phyloP scores from a whole-genome alignment of 2,329 filamentous ascomycete species.

The Calonectria naviculata region DNA sequence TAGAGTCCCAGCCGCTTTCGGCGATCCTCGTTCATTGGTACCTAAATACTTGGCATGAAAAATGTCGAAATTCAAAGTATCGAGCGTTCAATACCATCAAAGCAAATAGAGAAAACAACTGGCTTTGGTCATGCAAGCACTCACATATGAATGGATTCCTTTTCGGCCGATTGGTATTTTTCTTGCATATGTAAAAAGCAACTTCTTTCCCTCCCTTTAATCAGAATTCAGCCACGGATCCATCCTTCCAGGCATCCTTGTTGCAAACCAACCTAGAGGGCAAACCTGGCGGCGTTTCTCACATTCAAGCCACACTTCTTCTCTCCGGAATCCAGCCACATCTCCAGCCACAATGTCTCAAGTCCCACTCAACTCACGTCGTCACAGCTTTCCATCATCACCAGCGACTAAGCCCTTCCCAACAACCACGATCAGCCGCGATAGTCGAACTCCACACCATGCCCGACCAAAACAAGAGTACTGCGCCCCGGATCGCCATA shows the following conservation, averaged over 20 bases:
- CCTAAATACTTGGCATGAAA: neutral
- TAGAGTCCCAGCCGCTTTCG: neutral
- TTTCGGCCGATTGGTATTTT: neutral
- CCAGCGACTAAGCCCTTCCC: neutral
- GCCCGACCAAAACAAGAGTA: constrained; percentile 42
- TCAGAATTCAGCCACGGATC: neutral
- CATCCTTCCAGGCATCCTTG: neutral
- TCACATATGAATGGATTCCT: neutral
- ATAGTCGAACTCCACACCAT: constrained; percentile 18
- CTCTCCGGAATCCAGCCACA: neutral
- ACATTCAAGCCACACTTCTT: neutral
- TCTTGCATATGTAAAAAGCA: neutral
- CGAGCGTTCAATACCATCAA: neutral
- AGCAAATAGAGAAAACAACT: too few species aligned
- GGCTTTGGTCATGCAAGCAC: neutral
- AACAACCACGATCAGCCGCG: neutral
- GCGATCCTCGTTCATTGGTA: neutral
- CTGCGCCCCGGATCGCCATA: constrained; percentile 57
- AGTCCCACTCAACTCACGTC: constrained; percentile 1
- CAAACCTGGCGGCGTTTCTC: neutral
- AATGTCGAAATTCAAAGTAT: neutral
- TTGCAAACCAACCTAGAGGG: too few species aligned
- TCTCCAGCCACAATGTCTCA: neutral
- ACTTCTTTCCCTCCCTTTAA: neutral
- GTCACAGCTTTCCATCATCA: neutral